A percentile compares a stretch with the other conserved stretches of the same genome.
phyloP scores from a whole-genome alignment of 1,284 basidiomycete genomes.

The Malassezia globosa region DNA sequence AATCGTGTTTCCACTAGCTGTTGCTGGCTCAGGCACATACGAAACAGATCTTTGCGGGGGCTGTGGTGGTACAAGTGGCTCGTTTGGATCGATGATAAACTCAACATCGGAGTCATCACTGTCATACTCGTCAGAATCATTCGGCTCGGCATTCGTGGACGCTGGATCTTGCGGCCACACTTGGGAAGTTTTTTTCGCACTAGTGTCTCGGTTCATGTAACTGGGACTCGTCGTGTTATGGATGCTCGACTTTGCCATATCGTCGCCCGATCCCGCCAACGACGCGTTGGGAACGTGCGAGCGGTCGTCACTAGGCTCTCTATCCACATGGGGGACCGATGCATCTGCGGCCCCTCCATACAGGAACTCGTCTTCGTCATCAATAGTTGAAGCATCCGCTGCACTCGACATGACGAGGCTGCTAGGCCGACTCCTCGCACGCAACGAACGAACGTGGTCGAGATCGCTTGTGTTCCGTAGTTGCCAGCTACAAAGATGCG shows the following conservation, averaged over 20 bases:
- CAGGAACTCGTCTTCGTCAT: slow-evolving; percentile 33
- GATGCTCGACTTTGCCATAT: background rate
- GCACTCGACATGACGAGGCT: background rate
- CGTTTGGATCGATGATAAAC: slow-evolving; percentile 45
- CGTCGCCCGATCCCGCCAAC: background rate
- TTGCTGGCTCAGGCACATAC: slow-evolving; percentile 1
- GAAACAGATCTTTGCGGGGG: slow-evolving; percentile 25
- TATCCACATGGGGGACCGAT: too few relatives aligned
- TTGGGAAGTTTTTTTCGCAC: background rate
- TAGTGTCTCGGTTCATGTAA: slow-evolving; percentile 23
- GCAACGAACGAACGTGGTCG: too few relatives aligned
- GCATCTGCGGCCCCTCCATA: slow-evolving; percentile 16
- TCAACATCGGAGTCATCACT: slow-evolving; percentile 48
- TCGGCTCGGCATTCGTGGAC: slow-evolving; percentile 30
- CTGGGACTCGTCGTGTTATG: slow-evolving; percentile 12
- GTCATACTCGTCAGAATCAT: slow-evolving; percentile 48
- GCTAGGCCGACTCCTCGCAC: background rate
- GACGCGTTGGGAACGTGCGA: too few relatives aligned
- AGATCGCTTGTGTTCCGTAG: too few relatives aligned
- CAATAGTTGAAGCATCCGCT: slow-evolving; percentile 4
- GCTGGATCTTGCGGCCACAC: background rate
- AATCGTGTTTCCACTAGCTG: slow-evolving; percentile 12
- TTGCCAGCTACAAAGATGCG: too few relatives aligned
- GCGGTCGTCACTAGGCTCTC: too few relatives aligned
- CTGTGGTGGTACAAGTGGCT: slow-evolving; percentile 18